A percentile compares a stretch with the other conserved stretches of the same genome.
Evolutionary conservation across 371 early-diverging fungal species (phyloP).

Genomic region (Apophysomyces elegans): DNA sequence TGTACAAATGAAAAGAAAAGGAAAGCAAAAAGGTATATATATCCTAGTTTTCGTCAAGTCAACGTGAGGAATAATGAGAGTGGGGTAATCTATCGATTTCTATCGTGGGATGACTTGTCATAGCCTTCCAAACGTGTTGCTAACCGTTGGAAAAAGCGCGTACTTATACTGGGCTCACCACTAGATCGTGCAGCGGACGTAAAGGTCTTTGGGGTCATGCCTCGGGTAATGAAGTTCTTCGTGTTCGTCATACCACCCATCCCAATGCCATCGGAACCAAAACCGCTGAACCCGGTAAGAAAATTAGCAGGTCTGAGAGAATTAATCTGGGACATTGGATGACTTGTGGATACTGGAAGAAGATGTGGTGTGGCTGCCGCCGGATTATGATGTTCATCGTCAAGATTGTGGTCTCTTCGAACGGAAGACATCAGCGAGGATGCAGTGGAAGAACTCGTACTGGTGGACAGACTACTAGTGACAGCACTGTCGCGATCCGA

Average conservation of each 20-base stretch:
- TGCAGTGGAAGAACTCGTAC: slow-evolving; percentile 36
- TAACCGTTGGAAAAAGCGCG: slow-evolving; percentile 51
- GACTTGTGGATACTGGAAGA: slow-evolving; percentile 6
- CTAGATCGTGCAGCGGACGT: slow-evolving; percentile 11
- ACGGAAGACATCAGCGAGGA: slow-evolving; percentile 27
- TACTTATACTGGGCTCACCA: slow-evolving; percentile 48
- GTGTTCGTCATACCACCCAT: slow-evolving; percentile 22
- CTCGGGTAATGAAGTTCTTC: slow-evolving; percentile 6
- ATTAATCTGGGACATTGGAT: slow-evolving; percentile 13
- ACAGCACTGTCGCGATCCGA: slow-evolving; percentile 43
- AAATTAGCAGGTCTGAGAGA: slow-evolving; percentile 45
- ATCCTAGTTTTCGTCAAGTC: slow-evolving; percentile 3
- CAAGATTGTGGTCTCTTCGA: not conserved
- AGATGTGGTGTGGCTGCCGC: slow-evolving; percentile 14
- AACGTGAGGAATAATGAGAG: not conserved
- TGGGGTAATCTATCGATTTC: slow-evolving; percentile 2
- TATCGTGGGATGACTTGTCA: slow-evolving; percentile 24
- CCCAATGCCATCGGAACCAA: slow-evolving; percentile 28
- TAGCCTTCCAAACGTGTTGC: slow-evolving; percentile 46
- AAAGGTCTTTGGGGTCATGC: slow-evolving; percentile 24
- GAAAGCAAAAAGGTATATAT: not conserved
- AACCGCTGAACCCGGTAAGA: slow-evolving; percentile 46
- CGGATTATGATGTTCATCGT: slow-evolving; percentile 18
- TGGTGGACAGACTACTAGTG: slow-evolving; percentile 31
- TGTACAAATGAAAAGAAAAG: not conserved